phyloP scores from a whole-genome alignment of 129 eudicot genomes.

The Kitagawia praeruptora region DNA sequence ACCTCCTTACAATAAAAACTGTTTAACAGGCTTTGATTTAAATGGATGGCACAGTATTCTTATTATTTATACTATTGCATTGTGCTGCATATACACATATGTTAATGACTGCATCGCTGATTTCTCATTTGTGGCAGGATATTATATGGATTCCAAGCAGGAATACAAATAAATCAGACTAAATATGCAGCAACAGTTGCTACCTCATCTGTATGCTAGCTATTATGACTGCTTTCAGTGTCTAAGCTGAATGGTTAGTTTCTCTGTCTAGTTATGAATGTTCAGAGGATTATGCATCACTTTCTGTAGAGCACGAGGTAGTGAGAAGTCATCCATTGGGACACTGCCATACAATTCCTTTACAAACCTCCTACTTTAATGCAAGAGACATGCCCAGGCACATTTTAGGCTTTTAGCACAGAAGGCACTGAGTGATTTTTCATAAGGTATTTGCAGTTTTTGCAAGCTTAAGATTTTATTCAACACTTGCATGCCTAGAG shows the following conservation, averaged over 20 bases:
- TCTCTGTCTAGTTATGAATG: background rate
- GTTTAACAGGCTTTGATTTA: background rate
- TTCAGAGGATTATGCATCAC: background rate
- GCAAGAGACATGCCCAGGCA: background rate
- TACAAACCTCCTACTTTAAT: background rate
- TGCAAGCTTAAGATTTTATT: background rate
- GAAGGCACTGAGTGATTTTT: background rate
- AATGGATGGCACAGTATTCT: background rate
- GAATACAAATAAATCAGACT: conserved; percentile 9
- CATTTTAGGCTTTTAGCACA: too few species aligned
- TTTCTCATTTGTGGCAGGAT: conserved; percentile 23
- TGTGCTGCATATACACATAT: background rate
- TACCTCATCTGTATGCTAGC: conserved; percentile 10
- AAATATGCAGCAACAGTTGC: conserved; percentile 10
- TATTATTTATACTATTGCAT: background rate
- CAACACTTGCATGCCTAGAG: background rate
- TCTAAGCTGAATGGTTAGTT: background rate
- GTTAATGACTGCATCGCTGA: background rate
- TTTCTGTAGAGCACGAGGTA: background rate
- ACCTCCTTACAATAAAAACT: background rate
- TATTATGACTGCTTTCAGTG: background rate
- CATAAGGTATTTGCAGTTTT: background rate
- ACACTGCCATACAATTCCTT: background rate
- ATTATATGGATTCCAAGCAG: conserved; percentile 33
- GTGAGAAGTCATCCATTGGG: background rate